A percentile compares a stretch with the other conserved stretches of the same genome.
Evolutionary conservation across 2,329 filamentous ascomycete genomes (phyloP).

Genomic region (Aschersonia sp.): DNA sequence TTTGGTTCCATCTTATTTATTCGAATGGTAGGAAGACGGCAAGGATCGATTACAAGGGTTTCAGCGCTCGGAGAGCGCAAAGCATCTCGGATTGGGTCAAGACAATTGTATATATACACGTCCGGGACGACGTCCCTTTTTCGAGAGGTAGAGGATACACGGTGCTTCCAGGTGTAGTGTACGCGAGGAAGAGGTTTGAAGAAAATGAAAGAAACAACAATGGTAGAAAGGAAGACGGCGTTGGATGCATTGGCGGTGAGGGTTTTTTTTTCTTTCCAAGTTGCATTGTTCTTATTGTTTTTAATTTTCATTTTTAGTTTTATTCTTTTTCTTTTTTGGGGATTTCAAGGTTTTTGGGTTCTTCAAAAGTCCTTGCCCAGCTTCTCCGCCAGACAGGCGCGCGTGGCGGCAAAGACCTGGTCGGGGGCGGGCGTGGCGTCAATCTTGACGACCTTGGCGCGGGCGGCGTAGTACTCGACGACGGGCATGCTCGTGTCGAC

Average conservation of each 20-base stretch:
- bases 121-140: too few relatives aligned
- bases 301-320: background rate
- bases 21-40: constrained; percentile 1
- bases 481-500: constrained; percentile 97
- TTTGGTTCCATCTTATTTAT: background rate
- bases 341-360: background rate
- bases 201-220: too few relatives aligned
- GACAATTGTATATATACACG: too few relatives aligned
- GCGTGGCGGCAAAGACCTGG: constrained; percentile 39
- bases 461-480: constrained; percentile 65
- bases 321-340: constrained; percentile 4
- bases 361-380: constrained; percentile 25
- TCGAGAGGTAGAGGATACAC: too few relatives aligned
- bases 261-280: background rate
- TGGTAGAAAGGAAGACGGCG: too few relatives aligned
- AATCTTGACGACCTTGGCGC: constrained; percentile 69
- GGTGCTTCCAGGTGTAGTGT: too few relatives aligned
- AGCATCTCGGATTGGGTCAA: too few relatives aligned
- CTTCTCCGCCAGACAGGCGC: constrained; percentile 31
- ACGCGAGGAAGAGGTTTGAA: too few relatives aligned
- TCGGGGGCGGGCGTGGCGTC: constrained; percentile 55
- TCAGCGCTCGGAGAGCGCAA: too few relatives aligned
- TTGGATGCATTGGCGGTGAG: too few relatives aligned
- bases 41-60: background rate
- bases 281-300: background rate